Conservation (phyloP, 2,329 filamentous ascomycete species). For the Didymella arachidicola region DNA sequence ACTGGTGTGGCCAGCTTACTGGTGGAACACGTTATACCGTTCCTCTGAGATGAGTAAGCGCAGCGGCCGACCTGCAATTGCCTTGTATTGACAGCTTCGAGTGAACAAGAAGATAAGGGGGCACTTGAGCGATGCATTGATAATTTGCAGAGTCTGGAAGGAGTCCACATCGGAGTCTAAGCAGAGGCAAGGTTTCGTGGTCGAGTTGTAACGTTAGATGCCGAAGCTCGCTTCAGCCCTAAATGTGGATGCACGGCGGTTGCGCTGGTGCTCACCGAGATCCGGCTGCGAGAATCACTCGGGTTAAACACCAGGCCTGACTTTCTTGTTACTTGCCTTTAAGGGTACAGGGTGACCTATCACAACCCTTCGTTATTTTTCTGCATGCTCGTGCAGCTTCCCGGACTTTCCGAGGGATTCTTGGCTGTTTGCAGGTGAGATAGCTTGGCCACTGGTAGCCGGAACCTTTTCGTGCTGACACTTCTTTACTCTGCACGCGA, state of each 20-base stretch:
- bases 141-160: slow-evolving; percentile 1
- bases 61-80: not conserved
- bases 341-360: not conserved
- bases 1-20: too few species aligned
- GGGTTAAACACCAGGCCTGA: slow-evolving; percentile 14
- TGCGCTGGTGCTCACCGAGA: slow-evolving; percentile 21
- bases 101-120: not conserved
- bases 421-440: slow-evolving; percentile 4
- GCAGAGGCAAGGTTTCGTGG: slow-evolving; percentile 7
- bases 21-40: not conserved
- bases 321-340: not conserved
- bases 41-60: not conserved
- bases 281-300: slow-evolving; percentile 29
- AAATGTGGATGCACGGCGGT: slow-evolving; percentile 20
- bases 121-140: not conserved
- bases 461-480: slow-evolving; percentile 16
- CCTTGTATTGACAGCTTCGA: not conserved
- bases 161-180: not conserved
- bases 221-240: slow-evolving; percentile 16
- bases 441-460: slow-evolving; percentile 8
- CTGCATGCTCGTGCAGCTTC: not conserved
- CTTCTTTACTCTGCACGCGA: slow-evolving; percentile 16
- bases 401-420: not conserved
- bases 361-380: not conserved
- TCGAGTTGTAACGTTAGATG: slow-evolving; percentile 7